Evolutionary conservation across 441 rosid species (phyloP).

Genomic region (Pelargonium myrrhifolium): DNA sequence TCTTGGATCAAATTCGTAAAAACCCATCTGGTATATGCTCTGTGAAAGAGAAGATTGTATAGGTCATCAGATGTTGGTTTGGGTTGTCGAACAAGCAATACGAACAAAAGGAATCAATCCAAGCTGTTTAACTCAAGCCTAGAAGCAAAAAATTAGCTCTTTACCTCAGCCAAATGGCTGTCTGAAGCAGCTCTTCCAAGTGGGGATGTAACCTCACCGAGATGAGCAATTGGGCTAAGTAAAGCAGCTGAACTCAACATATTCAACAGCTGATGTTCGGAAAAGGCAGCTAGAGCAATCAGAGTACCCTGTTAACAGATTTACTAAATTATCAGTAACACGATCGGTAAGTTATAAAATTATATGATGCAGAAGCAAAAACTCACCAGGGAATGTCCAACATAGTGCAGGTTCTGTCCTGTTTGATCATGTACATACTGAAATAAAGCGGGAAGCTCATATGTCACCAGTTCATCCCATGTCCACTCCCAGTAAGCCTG

Average conservation of each 20-base stretch:
- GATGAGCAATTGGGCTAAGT: slow-evolving; percentile 37
- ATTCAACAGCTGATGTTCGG: slow-evolving; percentile 26
- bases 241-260: slow-evolving; percentile 42
- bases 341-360: not conserved
- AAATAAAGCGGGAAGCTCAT: slow-evolving; percentile 44
- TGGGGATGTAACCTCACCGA: slow-evolving; percentile 35
- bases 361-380: not conserved
- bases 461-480: slow-evolving; percentile 43
- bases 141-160: not conserved
- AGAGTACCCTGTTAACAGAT: slow-evolving; percentile 35
- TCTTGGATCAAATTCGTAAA: slow-evolving; percentile 33
- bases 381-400: slow-evolving; percentile 46
- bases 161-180: slow-evolving; percentile 31
- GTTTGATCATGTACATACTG: slow-evolving; percentile 35
- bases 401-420: slow-evolving; percentile 36
- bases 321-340: not conserved
- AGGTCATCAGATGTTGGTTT: not conserved
- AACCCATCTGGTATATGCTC: slow-evolving; percentile 32
- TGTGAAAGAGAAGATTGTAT: slow-evolving; percentile 12
- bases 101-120: too few species aligned
- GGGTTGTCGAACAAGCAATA: too few species aligned
- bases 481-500: slow-evolving; percentile 56
- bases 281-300: slow-evolving; percentile 42
- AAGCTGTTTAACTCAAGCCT: too few species aligned
- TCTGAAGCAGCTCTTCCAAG: slow-evolving; percentile 31